Evolutionary conservation across 805 yeast species (phyloP).

Genomic region (Sugiyamaella boreocaroliniensis): DNA sequence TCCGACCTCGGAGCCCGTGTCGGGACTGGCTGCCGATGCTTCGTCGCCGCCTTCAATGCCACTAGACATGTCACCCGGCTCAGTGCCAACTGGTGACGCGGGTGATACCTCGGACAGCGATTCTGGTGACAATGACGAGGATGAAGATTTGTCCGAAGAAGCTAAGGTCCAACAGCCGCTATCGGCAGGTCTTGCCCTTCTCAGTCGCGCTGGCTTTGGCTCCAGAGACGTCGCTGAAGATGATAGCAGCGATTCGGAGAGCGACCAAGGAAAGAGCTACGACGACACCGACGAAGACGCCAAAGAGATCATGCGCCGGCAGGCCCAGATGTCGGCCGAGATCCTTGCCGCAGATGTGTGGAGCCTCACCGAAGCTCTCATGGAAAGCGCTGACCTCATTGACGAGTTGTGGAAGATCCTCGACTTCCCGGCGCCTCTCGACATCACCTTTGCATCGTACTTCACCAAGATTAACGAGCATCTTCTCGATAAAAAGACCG

Average conservation of each 20-base stretch:
- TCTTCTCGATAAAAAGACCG: slow-evolving; percentile 79
- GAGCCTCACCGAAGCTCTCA: slow-evolving; percentile 84
- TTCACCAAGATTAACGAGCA: slow-evolving; percentile 91
- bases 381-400: slow-evolving; percentile 63
- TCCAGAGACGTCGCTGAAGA: slow-evolving; percentile 28
- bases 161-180: background rate
- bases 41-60: background rate
- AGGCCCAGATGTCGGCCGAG: slow-evolving; percentile 73
- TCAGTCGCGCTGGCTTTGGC: slow-evolving; percentile 16
- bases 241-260: slow-evolving; percentile 1
- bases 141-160: background rate
- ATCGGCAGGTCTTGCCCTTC: slow-evolving; percentile 5
- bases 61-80: background rate
- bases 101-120: background rate
- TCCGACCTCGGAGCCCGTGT: background rate
- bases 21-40: background rate
- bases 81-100: background rate
- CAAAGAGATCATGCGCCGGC: slow-evolving; percentile 27
- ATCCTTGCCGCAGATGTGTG: slow-evolving; percentile 87
- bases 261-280: slow-evolving; percentile 5
- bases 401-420: slow-evolving; percentile 73
- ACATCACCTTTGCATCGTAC: slow-evolving; percentile 74
- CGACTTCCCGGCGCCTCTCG: slow-evolving; percentile 58
- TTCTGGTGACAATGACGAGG: background rate
- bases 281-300: background rate